Conservation (phyloP, 139 green algal species). For the Chlamydomonas sp. region DNA sequence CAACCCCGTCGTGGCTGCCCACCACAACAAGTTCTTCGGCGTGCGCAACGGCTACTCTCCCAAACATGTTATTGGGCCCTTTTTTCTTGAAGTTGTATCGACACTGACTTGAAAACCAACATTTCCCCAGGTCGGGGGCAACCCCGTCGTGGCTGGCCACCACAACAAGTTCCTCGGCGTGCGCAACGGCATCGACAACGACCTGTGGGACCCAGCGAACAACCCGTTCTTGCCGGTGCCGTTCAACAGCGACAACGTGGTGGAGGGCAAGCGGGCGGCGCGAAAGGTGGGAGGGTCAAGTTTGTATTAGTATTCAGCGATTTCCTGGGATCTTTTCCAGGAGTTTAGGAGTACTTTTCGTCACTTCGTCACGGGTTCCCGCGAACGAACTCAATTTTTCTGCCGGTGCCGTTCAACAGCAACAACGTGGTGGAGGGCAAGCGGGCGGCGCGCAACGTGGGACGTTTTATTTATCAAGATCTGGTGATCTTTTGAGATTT, state of each 20-base stretch:
- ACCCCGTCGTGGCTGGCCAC: slow-evolving; percentile 51
- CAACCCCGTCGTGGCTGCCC: slow-evolving; percentile 49
- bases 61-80: too few species aligned
- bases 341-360: too few species aligned
- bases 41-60: slow-evolving; percentile 89
- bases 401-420: slow-evolving; percentile 45
- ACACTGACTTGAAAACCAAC: too few species aligned
- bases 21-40: slow-evolving; percentile 67
- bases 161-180: slow-evolving; percentile 71
- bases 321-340: too few species aligned
- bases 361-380: too few species aligned
- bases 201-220: slow-evolving; percentile 72
- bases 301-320: too few species aligned
- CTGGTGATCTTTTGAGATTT: too few species aligned
- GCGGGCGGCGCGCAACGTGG: slow-evolving; percentile 15
- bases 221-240: slow-evolving; percentile 67
- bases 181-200: slow-evolving; percentile 89
- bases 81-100: too few species aligned
- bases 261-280: slow-evolving; percentile 40
- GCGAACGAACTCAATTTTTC: slow-evolving; percentile 64
- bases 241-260: slow-evolving; percentile 33
- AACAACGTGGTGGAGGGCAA: slow-evolving; percentile 46
- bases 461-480: too few species aligned
- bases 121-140: slow-evolving; percentile 57
- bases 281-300: too few species aligned